A percentile compares a stretch with the other conserved stretches of the same genome.
Evolutionary conservation across 768 basidiomycete species (phyloP).

Genomic region (Hypholoma sublateritium): DNA sequence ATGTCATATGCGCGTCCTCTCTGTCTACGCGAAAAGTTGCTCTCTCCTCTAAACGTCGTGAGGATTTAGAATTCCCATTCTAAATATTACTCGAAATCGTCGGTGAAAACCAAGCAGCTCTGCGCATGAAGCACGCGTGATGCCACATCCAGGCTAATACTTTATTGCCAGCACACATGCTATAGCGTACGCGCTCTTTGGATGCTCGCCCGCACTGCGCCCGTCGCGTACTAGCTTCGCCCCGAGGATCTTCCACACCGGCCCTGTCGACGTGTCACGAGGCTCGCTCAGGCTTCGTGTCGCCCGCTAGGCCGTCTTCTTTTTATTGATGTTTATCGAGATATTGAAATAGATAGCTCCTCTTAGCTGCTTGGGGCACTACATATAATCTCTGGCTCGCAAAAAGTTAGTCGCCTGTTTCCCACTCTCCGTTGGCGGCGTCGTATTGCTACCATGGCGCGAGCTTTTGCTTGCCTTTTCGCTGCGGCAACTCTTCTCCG

Average conservation of each 20-base stretch:
- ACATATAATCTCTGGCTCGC: slow-evolving; percentile 3
- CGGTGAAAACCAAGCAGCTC: neutral
- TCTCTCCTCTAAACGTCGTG: too few relatives aligned
- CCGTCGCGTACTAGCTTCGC: slow-evolving; percentile 11
- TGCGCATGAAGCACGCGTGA: neutral
- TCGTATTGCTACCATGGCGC: slow-evolving; percentile 11
- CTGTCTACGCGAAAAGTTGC: too few relatives aligned
- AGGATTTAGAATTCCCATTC: too few relatives aligned
- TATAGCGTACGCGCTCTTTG: neutral
- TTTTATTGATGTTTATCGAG: slow-evolving; percentile 4
- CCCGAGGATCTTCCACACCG: slow-evolving; percentile 18
- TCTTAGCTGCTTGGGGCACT: neutral
- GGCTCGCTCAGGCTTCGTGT: slow-evolving; percentile 8
- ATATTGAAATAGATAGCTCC: slow-evolving; percentile 1
- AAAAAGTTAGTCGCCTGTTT: neutral
- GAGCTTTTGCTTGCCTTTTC: slow-evolving; percentile 14
- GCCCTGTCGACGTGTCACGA: slow-evolving; percentile 16
- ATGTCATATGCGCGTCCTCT: too few relatives aligned
- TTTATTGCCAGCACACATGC: slow-evolving; percentile 1
- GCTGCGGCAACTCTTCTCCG: slow-evolving; percentile 17
- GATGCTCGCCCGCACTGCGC: slow-evolving; percentile 2
- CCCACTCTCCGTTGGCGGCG: neutral
- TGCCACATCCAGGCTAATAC: neutral
- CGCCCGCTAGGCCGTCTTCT: slow-evolving; percentile 4
- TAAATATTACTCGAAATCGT: neutral